Evolutionary conservation across 768 basidiomycete genomes (phyloP), one percentile per base, ranked within the genome.

Genomic region (Tremella fuciformis): DNA sequence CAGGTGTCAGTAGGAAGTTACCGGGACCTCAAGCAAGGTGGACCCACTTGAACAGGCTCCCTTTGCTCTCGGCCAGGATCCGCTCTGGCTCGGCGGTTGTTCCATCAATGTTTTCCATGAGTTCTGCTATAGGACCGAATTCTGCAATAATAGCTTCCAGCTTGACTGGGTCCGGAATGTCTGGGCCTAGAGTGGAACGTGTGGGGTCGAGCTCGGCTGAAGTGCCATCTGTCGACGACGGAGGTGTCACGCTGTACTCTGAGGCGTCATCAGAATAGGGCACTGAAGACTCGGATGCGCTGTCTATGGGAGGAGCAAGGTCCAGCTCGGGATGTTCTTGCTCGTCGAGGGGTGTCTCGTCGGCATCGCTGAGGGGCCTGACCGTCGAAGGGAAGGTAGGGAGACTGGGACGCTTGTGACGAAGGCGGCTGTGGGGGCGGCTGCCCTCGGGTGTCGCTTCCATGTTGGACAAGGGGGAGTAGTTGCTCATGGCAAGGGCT

Each of bases 61-160:
- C 84, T 65, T 84, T 83, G 1, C 79, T 77, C 64, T 86, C 84
- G 2, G 82, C 71, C 1, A 86, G 50, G 16, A 86, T 61, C 9
- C 59, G 67, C 60, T 81, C 82, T 53, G 83, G 82, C 60, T 82
- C 79, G 0, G 46, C 15, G 8, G 26, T 9, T 18, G 50, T 42
- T 6, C 56, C 62, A 16, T 59, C 47, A 38, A 29, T 26, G 11
- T 59, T 56, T 9, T 79, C 78, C 8, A 65, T 58, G 29, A 71
- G 29, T 1, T 39, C 49, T 9, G 80, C 79, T 21, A 86, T 74
- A 1, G 80, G 66, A 0, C 86, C 86, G 64, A 85, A 86, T 66
- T 86, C 85, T 42, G 83, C 77, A 2, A 79, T 71, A 16, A 87
- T 79, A 2, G 85, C 78, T 18, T 73, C 66, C 13, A 86, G 66